Conservation (phyloP, 441 rosid species). For the Brassica balearica region DNA sequence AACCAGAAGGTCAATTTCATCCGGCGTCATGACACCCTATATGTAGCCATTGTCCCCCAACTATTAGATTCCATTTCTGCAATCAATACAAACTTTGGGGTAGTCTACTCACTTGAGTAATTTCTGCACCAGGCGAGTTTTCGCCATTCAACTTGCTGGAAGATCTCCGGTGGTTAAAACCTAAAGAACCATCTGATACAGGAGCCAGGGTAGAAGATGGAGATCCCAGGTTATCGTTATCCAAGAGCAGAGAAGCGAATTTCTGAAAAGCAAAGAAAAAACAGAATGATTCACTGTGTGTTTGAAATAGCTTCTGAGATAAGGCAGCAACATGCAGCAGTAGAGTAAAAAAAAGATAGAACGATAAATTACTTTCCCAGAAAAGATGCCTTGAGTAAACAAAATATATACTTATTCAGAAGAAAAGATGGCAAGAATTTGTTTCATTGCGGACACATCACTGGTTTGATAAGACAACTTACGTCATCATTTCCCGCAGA, state of each 20-base stretch:
- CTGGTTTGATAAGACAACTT: constrained; percentile 44
- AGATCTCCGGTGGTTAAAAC: constrained; percentile 69
- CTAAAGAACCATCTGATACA: constrained; percentile 60
- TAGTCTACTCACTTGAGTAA: constrained; percentile 67
- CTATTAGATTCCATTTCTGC: constrained; percentile 30
- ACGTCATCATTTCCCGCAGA: constrained; percentile 80
- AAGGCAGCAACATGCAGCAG: constrained; percentile 14
- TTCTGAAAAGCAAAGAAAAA: constrained; percentile 53
- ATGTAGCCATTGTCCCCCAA: constrained; percentile 25
- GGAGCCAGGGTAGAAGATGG: constrained; percentile 57
- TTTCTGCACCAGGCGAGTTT: constrained; percentile 78
- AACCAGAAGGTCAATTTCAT: constrained; percentile 96
- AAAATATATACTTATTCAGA: constrained; percentile 14
- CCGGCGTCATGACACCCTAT: constrained; percentile 81
- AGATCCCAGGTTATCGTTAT: constrained; percentile 66
- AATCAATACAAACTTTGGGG: constrained; percentile 32
- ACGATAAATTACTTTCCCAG: constrained; percentile 9
- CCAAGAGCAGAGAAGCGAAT: constrained; percentile 63
- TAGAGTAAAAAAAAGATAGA: neutral
- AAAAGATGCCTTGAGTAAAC: constrained; percentile 16
- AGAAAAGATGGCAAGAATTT: constrained; percentile 11
- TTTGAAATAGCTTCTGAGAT: constrained; percentile 14
- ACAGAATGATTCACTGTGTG: constrained; percentile 27
- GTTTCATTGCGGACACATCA: neutral
- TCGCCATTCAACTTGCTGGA: constrained; percentile 90